Evolutionary conservation across 495 filamentous ascomycete species (phyloP).

Genomic region (Pseudoneurospora amorphoporcata): DNA sequence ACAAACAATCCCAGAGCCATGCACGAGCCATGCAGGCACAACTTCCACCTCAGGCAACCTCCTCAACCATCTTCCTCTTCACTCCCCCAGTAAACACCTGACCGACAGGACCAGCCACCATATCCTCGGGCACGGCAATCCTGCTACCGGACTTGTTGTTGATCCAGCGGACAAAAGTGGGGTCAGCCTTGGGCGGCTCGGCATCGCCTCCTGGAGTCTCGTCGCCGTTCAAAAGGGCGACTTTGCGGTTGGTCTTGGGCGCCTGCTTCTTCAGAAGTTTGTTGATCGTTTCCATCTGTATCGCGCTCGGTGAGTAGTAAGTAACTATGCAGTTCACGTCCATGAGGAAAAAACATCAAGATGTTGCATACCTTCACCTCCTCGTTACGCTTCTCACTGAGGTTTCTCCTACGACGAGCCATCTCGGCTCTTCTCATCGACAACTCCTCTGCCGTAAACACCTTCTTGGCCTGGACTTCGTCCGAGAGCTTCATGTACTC

Average conservation of each 20-base stretch:
- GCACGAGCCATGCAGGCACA: not conserved
- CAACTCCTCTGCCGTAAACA: constrained; percentile 86
- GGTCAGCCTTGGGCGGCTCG: constrained; percentile 46
- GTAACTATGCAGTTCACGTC: not conserved
- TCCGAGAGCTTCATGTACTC: constrained; percentile 71
- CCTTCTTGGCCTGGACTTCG: constrained; percentile 87
- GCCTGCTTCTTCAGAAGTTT: constrained; percentile 92
- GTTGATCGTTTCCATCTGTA: constrained; percentile 95
- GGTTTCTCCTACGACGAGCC: constrained; percentile 86
- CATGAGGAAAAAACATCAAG: not conserved
- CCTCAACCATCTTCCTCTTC: constrained; percentile 33
- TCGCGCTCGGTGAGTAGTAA: not conserved
- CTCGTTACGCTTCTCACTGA: constrained; percentile 96
- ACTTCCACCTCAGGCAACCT: constrained; percentile 21
- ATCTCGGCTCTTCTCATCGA: constrained; percentile 94
- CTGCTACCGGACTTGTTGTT: constrained; percentile 57
- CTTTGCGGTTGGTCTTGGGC: constrained; percentile 62
- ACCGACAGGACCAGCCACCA: constrained; percentile 61
- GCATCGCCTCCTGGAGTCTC: constrained; percentile 38
- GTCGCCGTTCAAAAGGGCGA: constrained; percentile 29
- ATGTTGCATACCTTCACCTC: constrained; percentile 74
- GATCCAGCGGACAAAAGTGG: constrained; percentile 69
- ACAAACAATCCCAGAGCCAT: not conserved
- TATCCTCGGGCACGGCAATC: constrained; percentile 71
- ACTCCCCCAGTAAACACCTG: constrained; percentile 40